These are phyloP conservation scores for Fusarium protoensiforme DNA, from an alignment of 2,329 filamentous ascomycete species.

Conservation along the genomic window DNA sequence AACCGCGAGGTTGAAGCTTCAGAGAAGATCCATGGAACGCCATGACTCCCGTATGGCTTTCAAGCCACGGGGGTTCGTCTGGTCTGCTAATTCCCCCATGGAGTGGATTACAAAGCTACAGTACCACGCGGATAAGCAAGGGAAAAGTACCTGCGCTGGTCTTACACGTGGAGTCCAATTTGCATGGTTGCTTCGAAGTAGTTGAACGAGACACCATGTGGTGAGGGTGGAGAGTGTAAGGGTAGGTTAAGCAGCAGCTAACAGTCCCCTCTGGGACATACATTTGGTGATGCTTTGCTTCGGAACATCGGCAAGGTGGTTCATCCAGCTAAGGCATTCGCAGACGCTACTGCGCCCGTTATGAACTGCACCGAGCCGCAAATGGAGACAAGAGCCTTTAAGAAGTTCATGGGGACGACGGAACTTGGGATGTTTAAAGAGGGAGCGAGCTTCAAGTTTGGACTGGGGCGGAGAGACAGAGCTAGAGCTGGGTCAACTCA, in stretches of 20 bases:
- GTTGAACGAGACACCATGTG: background rate
- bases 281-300: background rate
- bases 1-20: background rate
- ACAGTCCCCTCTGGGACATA: background rate
- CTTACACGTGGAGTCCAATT: background rate
- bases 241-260: background rate
- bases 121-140: background rate
- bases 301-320: background rate
- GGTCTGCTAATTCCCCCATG: background rate
- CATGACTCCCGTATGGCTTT: background rate
- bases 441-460: background rate
- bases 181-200: background rate
- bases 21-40: background rate
- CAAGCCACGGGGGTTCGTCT: background rate
- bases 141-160: background rate
- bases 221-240: background rate
- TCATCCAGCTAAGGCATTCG: background rate
- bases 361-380: slow-evolving; percentile 1
- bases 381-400: background rate
- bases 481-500: background rate
- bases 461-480: background rate
- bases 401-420: background rate
- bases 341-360: slow-evolving; percentile 4
- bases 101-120: background rate
- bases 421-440: background rate